Evolutionary conservation across 495 filamentous ascomycete genomes (phyloP).

Genomic region (Lichenothelia convexa): DNA sequence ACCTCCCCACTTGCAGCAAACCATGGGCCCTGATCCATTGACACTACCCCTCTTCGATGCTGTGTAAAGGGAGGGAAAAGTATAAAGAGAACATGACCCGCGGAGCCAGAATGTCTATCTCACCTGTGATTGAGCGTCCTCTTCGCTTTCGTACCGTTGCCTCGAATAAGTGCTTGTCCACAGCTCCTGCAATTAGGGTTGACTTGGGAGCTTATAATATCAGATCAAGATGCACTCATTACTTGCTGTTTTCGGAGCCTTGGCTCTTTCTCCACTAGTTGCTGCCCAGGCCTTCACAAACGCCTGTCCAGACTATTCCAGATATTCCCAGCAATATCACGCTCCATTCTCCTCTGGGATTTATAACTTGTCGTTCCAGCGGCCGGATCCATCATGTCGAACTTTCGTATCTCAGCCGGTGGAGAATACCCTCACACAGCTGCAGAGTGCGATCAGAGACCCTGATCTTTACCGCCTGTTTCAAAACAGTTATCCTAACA

Average conservation of each 20-base stretch:
- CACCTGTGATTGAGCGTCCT: too few species aligned
- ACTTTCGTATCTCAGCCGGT: slow-evolving; percentile 39
- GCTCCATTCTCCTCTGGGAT: slow-evolving; percentile 20
- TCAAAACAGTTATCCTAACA: slow-evolving; percentile 46
- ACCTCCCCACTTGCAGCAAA: too few species aligned
- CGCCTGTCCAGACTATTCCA: slow-evolving; percentile 21
- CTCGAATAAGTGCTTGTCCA: background rate
- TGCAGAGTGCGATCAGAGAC: slow-evolving; percentile 33
- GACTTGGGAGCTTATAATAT: background rate
- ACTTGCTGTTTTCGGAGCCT: background rate
- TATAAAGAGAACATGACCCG: too few species aligned
- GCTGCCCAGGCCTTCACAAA: background rate
- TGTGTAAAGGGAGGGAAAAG: too few species aligned
- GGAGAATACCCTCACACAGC: slow-evolving; percentile 32
- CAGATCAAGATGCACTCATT: background rate
- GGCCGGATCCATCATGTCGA: slow-evolving; percentile 36
- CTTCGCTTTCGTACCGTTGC: background rate
- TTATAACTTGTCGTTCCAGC: slow-evolving; percentile 34
- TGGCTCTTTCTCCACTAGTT: background rate
- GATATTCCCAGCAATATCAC: slow-evolving; percentile 20
- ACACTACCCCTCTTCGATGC: too few species aligned
- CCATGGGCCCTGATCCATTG: too few species aligned
- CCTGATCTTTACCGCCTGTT: slow-evolving; percentile 50
- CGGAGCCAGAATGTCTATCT: too few species aligned
- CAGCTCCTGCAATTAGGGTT: background rate